Conservation (phyloP, 2,329 filamentous ascomycete genomes). For the Bipolaris zeicola region DNA sequence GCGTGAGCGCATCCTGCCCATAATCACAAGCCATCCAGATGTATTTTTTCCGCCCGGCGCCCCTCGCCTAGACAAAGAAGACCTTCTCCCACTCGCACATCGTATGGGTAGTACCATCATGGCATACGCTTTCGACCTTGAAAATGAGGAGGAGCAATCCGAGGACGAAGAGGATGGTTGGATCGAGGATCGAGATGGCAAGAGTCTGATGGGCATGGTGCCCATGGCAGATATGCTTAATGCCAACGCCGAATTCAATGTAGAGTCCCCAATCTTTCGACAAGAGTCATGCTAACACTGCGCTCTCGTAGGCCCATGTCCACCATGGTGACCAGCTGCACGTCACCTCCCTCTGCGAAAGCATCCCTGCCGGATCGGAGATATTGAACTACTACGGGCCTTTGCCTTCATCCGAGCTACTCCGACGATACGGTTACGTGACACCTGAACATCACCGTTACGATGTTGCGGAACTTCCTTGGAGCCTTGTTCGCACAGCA, state of each 20-base stretch:
- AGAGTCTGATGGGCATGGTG: slow-evolving; percentile 31
- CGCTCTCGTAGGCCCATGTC: slow-evolving; percentile 22
- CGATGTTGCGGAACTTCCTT: slow-evolving; percentile 26
- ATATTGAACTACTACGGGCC: slow-evolving; percentile 34
- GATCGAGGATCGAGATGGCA: slow-evolving; percentile 31
- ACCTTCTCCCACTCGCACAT: slow-evolving; percentile 29
- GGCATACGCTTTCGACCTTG: slow-evolving; percentile 33
- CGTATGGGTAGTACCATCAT: slow-evolving; percentile 32
- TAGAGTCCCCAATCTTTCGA: background rate
- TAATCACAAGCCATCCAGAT: slow-evolving; percentile 15
- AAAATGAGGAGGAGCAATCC: slow-evolving; percentile 21
- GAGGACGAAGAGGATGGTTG: slow-evolving; percentile 33
- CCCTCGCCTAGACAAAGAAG: slow-evolving; percentile 5
- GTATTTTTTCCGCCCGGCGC: slow-evolving; percentile 19
- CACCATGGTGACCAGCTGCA: slow-evolving; percentile 26
- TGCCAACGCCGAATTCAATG: slow-evolving; percentile 33
- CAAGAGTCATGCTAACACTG: background rate
- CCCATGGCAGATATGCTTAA: slow-evolving; percentile 35
- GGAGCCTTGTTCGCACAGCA: slow-evolving; percentile 18
- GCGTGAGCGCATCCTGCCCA: slow-evolving; percentile 18
- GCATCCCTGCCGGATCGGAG: slow-evolving; percentile 18
- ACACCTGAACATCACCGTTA: slow-evolving; percentile 29
- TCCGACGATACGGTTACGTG: slow-evolving; percentile 31
- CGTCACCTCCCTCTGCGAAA: slow-evolving; percentile 3
- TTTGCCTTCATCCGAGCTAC: slow-evolving; percentile 28